Evolutionary conservation across 1,284 basidiomycete species (phyloP).

Genomic region (Irpex lacteus): DNA sequence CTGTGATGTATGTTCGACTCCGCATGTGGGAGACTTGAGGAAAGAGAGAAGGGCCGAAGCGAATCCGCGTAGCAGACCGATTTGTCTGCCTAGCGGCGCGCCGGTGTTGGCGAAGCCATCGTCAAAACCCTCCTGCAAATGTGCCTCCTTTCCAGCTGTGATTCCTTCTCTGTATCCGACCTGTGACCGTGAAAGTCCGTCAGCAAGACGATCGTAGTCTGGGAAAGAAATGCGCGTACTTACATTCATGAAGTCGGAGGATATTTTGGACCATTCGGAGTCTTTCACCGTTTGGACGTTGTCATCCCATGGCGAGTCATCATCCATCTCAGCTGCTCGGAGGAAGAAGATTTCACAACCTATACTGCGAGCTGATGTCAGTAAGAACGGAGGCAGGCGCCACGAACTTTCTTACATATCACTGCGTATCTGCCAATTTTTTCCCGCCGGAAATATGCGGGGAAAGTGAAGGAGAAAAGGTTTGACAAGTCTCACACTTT

Average conservation of each 20-base stretch:
- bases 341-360: neutral
- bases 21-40: constrained; percentile 29
- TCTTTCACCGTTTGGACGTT: constrained; percentile 36
- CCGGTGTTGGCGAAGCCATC: constrained; percentile 71
- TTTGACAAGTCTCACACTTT: no score
- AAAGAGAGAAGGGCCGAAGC: constrained; percentile 58
- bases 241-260: constrained; percentile 66
- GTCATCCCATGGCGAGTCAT: constrained; percentile 56
- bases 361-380: no score
- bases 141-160: constrained; percentile 77
- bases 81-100: constrained; percentile 67
- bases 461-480: no score
- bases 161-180: constrained; percentile 88
- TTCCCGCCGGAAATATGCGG: no score
- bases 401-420: no score
- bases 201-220: neutral
- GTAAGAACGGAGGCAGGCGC: no score
- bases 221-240: constrained; percentile 12
- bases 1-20: neutral
- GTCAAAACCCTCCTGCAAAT: constrained; percentile 81
- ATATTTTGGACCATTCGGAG: constrained; percentile 63
- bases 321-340: constrained; percentile 19
- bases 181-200: constrained; percentile 35
- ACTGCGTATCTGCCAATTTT: no score
- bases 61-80: constrained; percentile 71